Percentiles rank a stretch among this genome's conserved stretches.
Conservation (phyloP, 2,329 filamentous ascomycete genomes). For the Leptographium wingfieldii region DNA sequence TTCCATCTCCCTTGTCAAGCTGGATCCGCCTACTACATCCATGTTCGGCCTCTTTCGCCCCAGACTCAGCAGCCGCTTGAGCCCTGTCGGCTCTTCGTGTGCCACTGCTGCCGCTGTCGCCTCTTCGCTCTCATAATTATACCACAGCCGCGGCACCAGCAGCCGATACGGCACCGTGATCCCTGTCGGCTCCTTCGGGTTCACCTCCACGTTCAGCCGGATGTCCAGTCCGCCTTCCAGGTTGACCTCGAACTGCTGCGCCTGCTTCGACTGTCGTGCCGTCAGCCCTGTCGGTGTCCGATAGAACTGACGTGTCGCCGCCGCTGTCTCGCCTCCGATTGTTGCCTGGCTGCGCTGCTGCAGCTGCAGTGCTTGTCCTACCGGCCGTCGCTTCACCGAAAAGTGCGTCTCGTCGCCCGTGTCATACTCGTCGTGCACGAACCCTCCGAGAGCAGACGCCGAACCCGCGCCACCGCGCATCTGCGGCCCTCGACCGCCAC, state of each 20-base stretch:
- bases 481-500: conserved; percentile 1
- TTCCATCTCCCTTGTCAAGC: too few relatives aligned
- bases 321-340: background rate
- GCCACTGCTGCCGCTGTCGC: conserved; percentile 17
- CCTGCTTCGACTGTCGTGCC: conserved; percentile 44
- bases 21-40: background rate
- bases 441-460: conserved; percentile 17
- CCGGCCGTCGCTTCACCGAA: conserved; percentile 25
- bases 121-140: conserved; percentile 35
- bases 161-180: conserved; percentile 80
- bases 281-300: conserved; percentile 59
- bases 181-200: conserved; percentile 70
- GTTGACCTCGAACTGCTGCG: conserved; percentile 50
- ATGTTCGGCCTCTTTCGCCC: background rate
- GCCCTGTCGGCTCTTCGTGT: conserved; percentile 19
- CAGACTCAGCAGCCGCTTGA: conserved; percentile 34
- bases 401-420: conserved; percentile 47
- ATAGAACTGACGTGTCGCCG: conserved; percentile 35
- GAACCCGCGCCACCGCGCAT: conserved; percentile 10
- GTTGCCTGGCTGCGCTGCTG: background rate
- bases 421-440: conserved; percentile 33
- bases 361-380: conserved; percentile 3
- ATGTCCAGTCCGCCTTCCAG: conserved; percentile 78
- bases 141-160: conserved; percentile 66
- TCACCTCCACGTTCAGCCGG: conserved; percentile 79